Evolutionary conservation across 1,284 basidiomycete genomes (phyloP), one percentile per base, ranked within the genome.

Genomic region (Leccinum pseudoinsigne): DNA sequence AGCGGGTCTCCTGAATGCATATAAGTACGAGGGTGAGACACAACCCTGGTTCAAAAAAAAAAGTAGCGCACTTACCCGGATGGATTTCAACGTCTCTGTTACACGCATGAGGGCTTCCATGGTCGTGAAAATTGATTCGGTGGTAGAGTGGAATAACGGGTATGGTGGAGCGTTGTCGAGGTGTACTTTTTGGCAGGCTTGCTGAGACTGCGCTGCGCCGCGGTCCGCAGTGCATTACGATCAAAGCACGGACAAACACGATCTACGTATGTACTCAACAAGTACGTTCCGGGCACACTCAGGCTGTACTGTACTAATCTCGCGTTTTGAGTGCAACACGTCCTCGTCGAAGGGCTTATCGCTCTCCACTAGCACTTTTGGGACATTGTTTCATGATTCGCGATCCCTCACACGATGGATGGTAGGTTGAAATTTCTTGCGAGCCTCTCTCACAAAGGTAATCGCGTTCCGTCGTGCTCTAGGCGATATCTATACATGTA

Each of bases 21-120:
- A 50, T 50, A 36, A 36, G 11, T 36, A 7, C 14, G 38, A 40
- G 38, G 38, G 14, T 34, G 23, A 38, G 23, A 38, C 36, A 36
- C 18, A 50, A 21, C 38, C 6, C 40, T 18, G 14, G 28, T 34
- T 8, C 2, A 36, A n/a, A 6, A 21, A 26, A n/a, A 31, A 31
- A 36, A 50, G 6, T 31, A 21, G 10, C 18, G n/a, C 11, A 80
- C 85, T 73, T 66, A 91, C 90, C 74, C 86, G 82, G 75, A 95
- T 82, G n/a, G 82, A 84, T 74, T 88, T 90, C 74, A 93, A 69
- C 62, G 86, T 82, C 61, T 93, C 89, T 61, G 84, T 84, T 58
- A 87, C 82, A 67, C 86, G 86, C 62, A 87, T 62, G 61, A 86
- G 71, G 60, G 80, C 71, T 61, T 92, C 89, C 87, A 89, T 93